Conservation (phyloP, 176 grass and related monocot genomes). For the Triticum turgidum region DNA sequence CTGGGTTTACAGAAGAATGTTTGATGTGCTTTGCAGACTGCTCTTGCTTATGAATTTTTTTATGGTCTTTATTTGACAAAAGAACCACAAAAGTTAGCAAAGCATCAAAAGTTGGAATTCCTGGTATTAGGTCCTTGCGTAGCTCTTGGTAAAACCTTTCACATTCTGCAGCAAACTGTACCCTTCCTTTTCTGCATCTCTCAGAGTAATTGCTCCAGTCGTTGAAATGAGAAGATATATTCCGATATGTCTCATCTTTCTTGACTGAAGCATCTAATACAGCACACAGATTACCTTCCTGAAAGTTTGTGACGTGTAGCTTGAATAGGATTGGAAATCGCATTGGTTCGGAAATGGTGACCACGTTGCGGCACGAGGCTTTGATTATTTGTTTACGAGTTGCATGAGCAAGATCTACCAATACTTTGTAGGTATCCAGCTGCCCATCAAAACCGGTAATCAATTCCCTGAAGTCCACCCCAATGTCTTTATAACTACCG, state of each 20-base stretch:
- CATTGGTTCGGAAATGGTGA: neutral
- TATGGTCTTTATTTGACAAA: neutral
- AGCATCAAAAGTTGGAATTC: neutral
- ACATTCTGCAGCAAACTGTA: neutral
- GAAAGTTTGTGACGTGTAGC: neutral
- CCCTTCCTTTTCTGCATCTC: neutral
- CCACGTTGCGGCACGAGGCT: neutral
- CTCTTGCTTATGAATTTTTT: neutral
- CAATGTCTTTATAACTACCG: neutral
- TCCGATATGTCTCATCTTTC: neutral
- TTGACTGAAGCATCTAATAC: neutral
- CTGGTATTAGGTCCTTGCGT: neutral
- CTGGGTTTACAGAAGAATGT: neutral
- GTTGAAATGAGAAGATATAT: neutral
- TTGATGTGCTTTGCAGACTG: neutral
- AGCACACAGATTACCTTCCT: neutral
- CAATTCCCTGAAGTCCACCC: neutral
- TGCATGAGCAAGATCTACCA: neutral
- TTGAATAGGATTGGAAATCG: neutral
- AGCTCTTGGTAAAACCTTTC: too few relatives aligned
- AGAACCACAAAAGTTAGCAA: neutral
- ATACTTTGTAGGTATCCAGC: neutral
- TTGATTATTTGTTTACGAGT: neutral
- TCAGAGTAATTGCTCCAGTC: neutral
- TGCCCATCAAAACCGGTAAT: neutral